A percentile compares a stretch with the other conserved stretches of the same genome.
phyloP scores from a whole-genome alignment of 2,329 filamentous ascomycete species.

The Apiospora sp. region DNA sequence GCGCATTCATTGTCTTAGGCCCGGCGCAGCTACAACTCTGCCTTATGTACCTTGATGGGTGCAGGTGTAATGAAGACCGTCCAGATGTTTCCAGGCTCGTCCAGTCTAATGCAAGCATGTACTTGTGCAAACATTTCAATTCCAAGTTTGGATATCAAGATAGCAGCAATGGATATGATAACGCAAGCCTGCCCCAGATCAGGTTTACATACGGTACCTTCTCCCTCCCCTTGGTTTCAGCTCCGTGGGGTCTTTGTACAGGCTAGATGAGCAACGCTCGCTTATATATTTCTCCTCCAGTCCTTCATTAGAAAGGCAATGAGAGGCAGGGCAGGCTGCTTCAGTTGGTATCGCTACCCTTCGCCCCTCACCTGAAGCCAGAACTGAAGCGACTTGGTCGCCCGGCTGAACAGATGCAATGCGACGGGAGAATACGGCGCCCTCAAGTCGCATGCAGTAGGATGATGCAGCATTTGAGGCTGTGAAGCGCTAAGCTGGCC shows the following conservation, averaged over 20 bases:
- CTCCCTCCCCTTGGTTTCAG: neutral
- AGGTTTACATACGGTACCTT: neutral
- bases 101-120: neutral
- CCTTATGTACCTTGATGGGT: neutral
- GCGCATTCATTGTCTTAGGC: neutral
- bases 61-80: neutral
- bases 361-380: neutral
- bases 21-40: neutral
- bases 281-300: neutral
- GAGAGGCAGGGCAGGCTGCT: neutral
- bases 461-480: constrained; percentile 14
- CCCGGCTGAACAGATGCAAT: constrained; percentile 16
- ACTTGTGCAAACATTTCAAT: constrained; percentile 1
- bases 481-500: constrained; percentile 15
- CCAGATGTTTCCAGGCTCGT: neutral
- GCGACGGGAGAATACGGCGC: constrained; percentile 18
- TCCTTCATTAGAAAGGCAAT: neutral
- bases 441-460: neutral
- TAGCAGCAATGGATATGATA: neutral
- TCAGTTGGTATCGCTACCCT: neutral
- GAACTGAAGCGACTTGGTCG: neutral
- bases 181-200: neutral
- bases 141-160: neutral
- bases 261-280: neutral
- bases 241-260: neutral